Percentiles rank a stretch among this genome's conserved stretches.
Evolutionary conservation across 306 rosid species (phyloP).

Genomic region (Casuarina equisetifolia): DNA sequence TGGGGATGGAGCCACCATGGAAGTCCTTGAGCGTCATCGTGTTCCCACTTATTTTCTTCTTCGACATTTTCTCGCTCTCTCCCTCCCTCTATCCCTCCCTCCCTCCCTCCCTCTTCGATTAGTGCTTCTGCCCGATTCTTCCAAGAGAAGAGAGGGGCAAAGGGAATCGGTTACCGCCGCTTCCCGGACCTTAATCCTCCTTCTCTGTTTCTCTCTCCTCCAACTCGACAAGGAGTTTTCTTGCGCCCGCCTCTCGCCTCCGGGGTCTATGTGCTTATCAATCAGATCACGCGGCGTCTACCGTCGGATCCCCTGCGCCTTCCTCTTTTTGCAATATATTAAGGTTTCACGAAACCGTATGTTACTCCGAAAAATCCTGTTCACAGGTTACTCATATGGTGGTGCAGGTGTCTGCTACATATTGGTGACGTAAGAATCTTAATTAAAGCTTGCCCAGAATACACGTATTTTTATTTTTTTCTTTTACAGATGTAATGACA

Average conservation of each 20-base stretch:
- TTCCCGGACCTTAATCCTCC: no score
- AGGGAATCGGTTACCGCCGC: no score
- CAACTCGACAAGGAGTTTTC: neutral
- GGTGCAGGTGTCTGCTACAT: no score
- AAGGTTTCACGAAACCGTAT: no score
- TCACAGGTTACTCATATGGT: no score
- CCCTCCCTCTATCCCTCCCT: conserved; percentile 23
- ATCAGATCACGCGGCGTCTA: neutral
- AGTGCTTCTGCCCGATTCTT: neutral
- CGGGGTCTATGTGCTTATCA: neutral
- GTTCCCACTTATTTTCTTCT: conserved; percentile 87
- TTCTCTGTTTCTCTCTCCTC: no score
- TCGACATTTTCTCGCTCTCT: conserved; percentile 66
- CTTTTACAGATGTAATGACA: no score
- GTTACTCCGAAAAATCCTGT: no score
- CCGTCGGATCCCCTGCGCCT: neutral
- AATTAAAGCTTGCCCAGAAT: no score
- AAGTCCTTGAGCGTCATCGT: conserved; percentile 98
- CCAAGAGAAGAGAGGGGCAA: neutral
- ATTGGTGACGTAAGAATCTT: no score
- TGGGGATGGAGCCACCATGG: conserved; percentile 95
- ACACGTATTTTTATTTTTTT: no score
- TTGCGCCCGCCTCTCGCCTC: no score
- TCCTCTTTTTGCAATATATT: neutral
- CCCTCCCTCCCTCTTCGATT: neutral